Evolutionary conservation across 2,329 filamentous ascomycete genomes (phyloP), one percentile per base, ranked within the genome.

Genomic region (Apiospora kogelbergensis): DNA sequence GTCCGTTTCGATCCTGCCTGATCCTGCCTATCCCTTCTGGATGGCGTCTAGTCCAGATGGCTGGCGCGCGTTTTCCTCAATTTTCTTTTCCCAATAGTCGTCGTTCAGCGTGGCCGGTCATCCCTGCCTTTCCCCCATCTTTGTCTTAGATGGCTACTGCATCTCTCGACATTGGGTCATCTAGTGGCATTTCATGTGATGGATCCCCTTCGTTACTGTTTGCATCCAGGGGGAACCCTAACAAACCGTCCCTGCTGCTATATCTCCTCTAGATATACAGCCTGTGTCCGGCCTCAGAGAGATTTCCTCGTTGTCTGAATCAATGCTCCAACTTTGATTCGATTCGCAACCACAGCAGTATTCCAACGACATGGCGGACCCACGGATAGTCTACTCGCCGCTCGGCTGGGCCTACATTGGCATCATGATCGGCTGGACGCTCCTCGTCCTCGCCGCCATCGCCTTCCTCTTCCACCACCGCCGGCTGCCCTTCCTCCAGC

Each of bases 401-500:
- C 67, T 73, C 11, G 71, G 70, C 30, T 73, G 72, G 72, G 60
- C 64, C 60, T 73, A 71, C 53, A 72, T 73, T 26, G 66, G 63
- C 24, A 46, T 73, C 66, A 66, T 65, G 15, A 65, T 64, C 26
- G 70, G 41, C 30, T 76, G 71, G 74, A 73, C 73, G 1, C 26
- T 73, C n/a, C 41, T 74, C n/a, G 67, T 76, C 26, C 64, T 65
- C 11, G 63, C 46, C 40, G 77, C 74, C 26, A 69, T 79, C 60
- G 40, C 63, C 40, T 72, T 72, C 37, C 73, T 80, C 20, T 71
- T 68, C 67, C 46, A 63, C 20, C 70, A 75, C 63, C 76, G 78
- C 30, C 64, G 74, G 17, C 68, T 73, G 11, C 73, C 74, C 24
- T 72, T 76, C 57, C 73, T 80, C 3, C 74, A 84, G 65, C 74